phyloP scores from a whole-genome alignment of 257 asterid genomes.

The Primulina eburnea region DNA sequence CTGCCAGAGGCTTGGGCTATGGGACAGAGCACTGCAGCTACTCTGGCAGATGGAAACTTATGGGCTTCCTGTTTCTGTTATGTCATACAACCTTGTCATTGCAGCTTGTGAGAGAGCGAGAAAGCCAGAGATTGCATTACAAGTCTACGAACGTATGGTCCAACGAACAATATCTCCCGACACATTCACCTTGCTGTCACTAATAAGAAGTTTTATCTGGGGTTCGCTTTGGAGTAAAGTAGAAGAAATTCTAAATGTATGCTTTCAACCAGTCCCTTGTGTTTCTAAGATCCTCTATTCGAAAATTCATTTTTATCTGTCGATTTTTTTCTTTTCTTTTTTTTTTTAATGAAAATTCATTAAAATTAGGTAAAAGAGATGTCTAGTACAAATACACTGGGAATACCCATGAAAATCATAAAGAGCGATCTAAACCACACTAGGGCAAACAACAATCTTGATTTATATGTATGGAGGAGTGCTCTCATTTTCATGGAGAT shows the following conservation, averaged over 20 bases:
- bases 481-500: background rate
- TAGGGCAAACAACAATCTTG: too few relatives aligned
- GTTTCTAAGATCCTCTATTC: background rate
- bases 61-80: constrained; percentile 47
- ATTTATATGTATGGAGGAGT: background rate
- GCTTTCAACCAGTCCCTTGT: constrained; percentile 21
- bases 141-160: constrained; percentile 71
- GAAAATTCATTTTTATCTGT: background rate
- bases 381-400: too few relatives aligned
- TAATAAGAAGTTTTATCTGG: constrained; percentile 78
- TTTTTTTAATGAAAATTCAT: too few relatives aligned
- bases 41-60: constrained; percentile 80
- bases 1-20: constrained; percentile 71
- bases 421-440: too few relatives aligned
- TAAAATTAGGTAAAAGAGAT: too few relatives aligned
- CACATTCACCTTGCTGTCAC: constrained; percentile 61
- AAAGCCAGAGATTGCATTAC: constrained; percentile 72
- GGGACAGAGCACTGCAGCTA: constrained; percentile 76
- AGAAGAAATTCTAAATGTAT: constrained; percentile 63
- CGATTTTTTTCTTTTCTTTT: background rate
- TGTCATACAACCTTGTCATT: constrained; percentile 78
- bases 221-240: constrained; percentile 78
- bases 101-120: constrained; percentile 90
- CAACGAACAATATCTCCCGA: constrained; percentile 53
- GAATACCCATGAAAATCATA: too few relatives aligned